Base-by-base conservation (phyloP, 2,329 filamentous ascomycete species). In the Pseudogymnoascus sp. region DNA sequence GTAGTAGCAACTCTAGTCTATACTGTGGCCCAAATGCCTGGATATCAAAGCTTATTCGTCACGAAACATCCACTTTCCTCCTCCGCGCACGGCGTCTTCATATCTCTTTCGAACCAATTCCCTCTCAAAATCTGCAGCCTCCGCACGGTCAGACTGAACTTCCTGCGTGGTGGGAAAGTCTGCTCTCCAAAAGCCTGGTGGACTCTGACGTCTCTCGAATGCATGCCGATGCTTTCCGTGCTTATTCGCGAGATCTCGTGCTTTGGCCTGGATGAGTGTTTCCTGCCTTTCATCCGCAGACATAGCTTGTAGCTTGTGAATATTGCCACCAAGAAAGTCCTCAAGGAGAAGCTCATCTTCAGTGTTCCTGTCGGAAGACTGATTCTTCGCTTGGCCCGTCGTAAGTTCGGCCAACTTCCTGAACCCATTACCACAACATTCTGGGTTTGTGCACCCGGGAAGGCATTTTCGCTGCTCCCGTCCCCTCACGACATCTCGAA, bases 131-230 rank as follows among this genome's bases (percentile, higher is more conserved):
- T 80, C 80, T n/a, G 79, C 80, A 0, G 88, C 89, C 70, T 86
- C 85, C 64, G 82, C 80, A 63, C 83, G 83, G 69, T 93, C 85
- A 60, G 80, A 77, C 67, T 84, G 78, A 28, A 87, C 75, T 74
- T 97, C 90, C 72, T 97, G 94, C 1, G 94, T 97, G 25, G 79
- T 85, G 1, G 93, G 92, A 72, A 99, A 96, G 68, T 96, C 93
- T 1, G 88, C 83, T 61, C 90, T 82, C 94, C 94, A 99, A 72
- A 91, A 97, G 0, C 92, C 92, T 1, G 91, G 91, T 11, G 94
- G 92, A 8, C 89, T 91, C 49, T 78, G 80, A 65, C 84, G 81
- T 60, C 91, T 83, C 64, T 87, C 83, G 73, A 88, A 92, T 28
- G 85, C 81, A 68, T 93, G 84, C 62, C 89, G 82, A 74, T 97